Evolutionary conservation across 495 filamentous ascomycete genomes (phyloP).

Genomic region (Xylaria flabelliformis): DNA sequence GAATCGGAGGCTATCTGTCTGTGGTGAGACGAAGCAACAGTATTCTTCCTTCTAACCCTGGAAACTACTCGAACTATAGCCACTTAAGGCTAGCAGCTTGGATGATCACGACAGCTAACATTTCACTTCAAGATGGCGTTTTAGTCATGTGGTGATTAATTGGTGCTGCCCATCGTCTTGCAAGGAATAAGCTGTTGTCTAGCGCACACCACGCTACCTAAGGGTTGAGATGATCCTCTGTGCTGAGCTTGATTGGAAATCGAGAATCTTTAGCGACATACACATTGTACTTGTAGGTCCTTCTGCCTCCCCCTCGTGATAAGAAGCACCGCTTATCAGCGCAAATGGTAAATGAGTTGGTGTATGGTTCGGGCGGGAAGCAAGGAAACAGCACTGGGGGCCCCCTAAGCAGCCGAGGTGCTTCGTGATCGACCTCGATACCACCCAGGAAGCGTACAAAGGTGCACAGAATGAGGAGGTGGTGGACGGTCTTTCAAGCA

Average conservation of each 20-base stretch:
- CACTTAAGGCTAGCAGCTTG: conserved; percentile 14
- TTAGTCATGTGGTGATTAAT: conserved; percentile 9
- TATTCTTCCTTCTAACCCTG: neutral
- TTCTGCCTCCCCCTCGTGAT: neutral
- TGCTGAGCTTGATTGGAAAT: neutral
- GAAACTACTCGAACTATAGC: conserved; percentile 10
- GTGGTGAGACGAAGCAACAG: conserved; percentile 3
- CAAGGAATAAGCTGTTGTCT: neutral
- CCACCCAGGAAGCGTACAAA: neutral
- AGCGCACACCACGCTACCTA: neutral
- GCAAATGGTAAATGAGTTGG: neutral
- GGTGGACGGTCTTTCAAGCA: neutral
- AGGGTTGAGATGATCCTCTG: neutral
- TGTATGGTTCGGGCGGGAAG: neutral
- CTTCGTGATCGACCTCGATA: conserved; percentile 2
- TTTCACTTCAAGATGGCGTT: conserved; percentile 5
- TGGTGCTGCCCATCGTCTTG: conserved; percentile 4
- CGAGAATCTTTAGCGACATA: neutral
- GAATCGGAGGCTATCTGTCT: neutral
- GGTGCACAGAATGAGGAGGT: neutral
- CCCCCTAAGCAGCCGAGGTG: neutral
- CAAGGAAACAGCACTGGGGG: conserved; percentile 5
- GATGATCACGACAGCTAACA: neutral
- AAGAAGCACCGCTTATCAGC: neutral
- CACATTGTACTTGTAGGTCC: neutral